These are phyloP conservation scores for Naematelia encephala DNA, from an alignment of 768 basidiomycete species.

Conservation along the genomic window DNA sequence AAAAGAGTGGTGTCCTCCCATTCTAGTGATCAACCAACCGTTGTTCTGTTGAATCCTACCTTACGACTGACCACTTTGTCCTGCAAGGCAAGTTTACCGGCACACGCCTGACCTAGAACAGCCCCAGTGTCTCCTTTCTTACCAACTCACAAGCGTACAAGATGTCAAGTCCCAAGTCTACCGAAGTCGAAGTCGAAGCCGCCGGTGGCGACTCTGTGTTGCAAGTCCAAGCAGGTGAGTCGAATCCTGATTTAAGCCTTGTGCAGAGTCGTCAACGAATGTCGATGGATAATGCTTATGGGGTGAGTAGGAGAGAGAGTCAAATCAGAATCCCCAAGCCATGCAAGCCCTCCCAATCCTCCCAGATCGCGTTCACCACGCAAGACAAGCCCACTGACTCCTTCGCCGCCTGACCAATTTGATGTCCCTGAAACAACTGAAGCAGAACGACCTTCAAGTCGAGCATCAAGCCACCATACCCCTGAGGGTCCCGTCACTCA, in stretches of 20 bases:
- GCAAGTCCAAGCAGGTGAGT: neutral
- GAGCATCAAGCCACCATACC: neutral
- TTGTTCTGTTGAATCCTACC: neutral
- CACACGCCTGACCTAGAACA: neutral
- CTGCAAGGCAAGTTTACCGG: neutral
- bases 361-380: neutral
- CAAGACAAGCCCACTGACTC: neutral
- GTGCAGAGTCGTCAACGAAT: no score
- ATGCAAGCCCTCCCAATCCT: neutral
- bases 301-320: neutral
- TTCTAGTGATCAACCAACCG: neutral
- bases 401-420: neutral
- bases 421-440: neutral
- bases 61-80: neutral
- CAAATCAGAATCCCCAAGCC: neutral
- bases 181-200: neutral
- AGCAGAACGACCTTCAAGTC: neutral
- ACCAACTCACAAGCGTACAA: neutral
- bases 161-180: neutral
- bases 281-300: no score
- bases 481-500: neutral
- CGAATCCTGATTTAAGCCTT: no score
- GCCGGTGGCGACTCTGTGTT: neutral
- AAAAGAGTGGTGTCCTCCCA: neutral
- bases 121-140: neutral